Base-by-base conservation (phyloP, 2,329 filamentous ascomycete species). In the Aspergillus sp. region DNA sequence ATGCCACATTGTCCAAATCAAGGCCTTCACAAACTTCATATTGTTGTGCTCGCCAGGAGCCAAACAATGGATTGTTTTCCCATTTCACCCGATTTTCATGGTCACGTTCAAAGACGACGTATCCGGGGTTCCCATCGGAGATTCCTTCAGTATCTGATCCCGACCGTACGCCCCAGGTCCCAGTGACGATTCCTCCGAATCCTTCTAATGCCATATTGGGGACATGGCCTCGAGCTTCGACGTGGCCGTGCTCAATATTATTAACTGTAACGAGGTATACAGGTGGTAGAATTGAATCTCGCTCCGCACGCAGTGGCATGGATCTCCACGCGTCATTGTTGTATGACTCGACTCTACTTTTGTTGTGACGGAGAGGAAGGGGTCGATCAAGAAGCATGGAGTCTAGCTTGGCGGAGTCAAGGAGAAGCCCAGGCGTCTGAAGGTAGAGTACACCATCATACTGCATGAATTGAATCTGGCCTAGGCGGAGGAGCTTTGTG, bases 401-500 rank as follows among this genome's bases (percentile, higher is more conserved):
- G 54, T 79, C 76, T 15, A 80, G 59, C 24, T 69, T 73, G 6
- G 65, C 64, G 1, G 67, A 71, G 47, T 79, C 71, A 26, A 77
- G 62, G 1, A 76, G 59, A 42, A 79, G 55, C 0, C 77, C 77
- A 0, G 77, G 77, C 1, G 73, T 72, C 38, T 72, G 74, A 4
- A 79, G 62, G 60, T 77, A 79, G 1, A 79, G 60, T 0, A 78
- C 72, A 39, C 75, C 73, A 48, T 78, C 75, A 59, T 79, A 79
- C 36, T 72, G 71, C 68, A 73, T 70, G 56, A 78, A 74, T 48
- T 75, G 73, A 42, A 74, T 69, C 54, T 74, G 68, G 20, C 71
- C 67, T 17, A 75, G 59, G 15, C 74, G 72, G 17, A 76, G 67
- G 5, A 76, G 62, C 32, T 72, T 75, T 15, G 71, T 71, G 43